A percentile compares a stretch with the other conserved stretches of the same genome.
These are phyloP conservation scores for Primulina tabacum DNA, from an alignment of 257 asterid genomes.

Conservation along the genomic window DNA sequence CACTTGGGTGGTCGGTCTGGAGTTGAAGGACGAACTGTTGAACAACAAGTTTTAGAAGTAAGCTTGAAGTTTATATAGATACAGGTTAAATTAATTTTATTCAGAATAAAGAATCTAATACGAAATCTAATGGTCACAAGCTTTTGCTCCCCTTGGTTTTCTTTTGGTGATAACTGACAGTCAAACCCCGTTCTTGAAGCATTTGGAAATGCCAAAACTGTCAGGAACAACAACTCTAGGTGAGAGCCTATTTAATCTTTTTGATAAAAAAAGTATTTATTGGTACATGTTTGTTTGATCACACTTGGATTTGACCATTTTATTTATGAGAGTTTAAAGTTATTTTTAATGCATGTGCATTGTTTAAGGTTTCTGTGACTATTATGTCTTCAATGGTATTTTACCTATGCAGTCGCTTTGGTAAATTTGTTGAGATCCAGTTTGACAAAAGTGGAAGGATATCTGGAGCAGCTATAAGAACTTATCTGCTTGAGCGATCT, in stretches of 20 bases:
- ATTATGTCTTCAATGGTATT: constrained; percentile 15
- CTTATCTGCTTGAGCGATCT: constrained; percentile 96
- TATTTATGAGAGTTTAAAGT: background rate
- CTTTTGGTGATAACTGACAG: constrained; percentile 42
- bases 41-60: constrained; percentile 98
- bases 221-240: constrained; percentile 96
- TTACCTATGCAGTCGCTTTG: constrained; percentile 73
- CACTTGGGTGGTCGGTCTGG: constrained; percentile 96
- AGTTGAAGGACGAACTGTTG: constrained; percentile 98
- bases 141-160: constrained; percentile 21
- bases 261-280: constrained; percentile 7
- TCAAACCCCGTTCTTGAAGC: constrained; percentile 99
- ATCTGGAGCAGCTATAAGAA: constrained; percentile 98
- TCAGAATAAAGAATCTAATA: constrained; percentile 2
- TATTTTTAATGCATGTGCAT: constrained; percentile 9
- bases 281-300: constrained; percentile 8
- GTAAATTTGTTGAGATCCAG: constrained; percentile 99
- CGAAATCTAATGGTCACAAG: constrained; percentile 20
- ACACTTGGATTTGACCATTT: constrained; percentile 15
- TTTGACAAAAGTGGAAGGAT: constrained; percentile 95
- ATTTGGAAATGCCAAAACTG: constrained; percentile 98
- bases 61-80: constrained; percentile 33
- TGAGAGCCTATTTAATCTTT: constrained; percentile 34
- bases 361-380: constrained; percentile 14
- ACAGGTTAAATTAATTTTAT: constrained; percentile 19